Conservation (phyloP, 2,329 filamentous ascomycete genomes). For the Capronia epimyces region DNA sequence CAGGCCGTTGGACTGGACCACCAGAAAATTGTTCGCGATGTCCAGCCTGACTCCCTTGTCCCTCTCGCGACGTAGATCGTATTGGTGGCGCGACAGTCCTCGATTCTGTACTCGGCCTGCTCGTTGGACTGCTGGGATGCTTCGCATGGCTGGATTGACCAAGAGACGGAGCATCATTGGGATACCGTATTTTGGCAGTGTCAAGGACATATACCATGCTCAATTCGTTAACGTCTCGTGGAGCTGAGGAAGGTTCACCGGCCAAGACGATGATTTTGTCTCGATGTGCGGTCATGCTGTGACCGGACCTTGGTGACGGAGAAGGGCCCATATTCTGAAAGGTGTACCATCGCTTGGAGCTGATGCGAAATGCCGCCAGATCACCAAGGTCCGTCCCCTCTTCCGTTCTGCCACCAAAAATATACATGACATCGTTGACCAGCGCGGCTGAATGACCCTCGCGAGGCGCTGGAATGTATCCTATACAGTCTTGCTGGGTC, state of each 20-base stretch:
- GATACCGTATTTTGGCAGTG: constrained; percentile 93
- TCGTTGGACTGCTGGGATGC: constrained; percentile 35
- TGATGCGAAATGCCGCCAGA: constrained; percentile 76
- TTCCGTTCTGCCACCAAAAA: constrained; percentile 93
- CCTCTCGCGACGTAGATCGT: constrained; percentile 40
- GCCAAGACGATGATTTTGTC: constrained; percentile 90
- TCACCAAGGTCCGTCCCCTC: constrained; percentile 90
- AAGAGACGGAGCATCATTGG: constrained; percentile 59
- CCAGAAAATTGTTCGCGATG: constrained; percentile 24
- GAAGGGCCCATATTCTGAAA: constrained; percentile 99
- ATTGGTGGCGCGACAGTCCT: constrained; percentile 39
- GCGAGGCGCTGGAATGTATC: constrained; percentile 87
- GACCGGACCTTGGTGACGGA: constrained; percentile 85
- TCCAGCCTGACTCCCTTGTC: constrained; percentile 36
- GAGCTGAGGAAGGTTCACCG: constrained; percentile 86
- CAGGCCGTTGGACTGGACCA: constrained; percentile 27
- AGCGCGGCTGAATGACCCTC: constrained; percentile 92
- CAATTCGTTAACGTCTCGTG: constrained; percentile 73
- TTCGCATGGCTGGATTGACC: constrained; percentile 38
- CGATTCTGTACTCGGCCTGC: constrained; percentile 44
- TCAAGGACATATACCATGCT: constrained; percentile 88
- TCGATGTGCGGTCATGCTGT: constrained; percentile 93
- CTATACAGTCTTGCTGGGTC: constrained; percentile 89
- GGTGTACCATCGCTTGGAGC: constrained; percentile 91
- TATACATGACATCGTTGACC: constrained; percentile 98